These are phyloP conservation scores for Talaromyces sp. DNA, from an alignment of 2,329 filamentous ascomycete species.

Conservation along the genomic window DNA sequence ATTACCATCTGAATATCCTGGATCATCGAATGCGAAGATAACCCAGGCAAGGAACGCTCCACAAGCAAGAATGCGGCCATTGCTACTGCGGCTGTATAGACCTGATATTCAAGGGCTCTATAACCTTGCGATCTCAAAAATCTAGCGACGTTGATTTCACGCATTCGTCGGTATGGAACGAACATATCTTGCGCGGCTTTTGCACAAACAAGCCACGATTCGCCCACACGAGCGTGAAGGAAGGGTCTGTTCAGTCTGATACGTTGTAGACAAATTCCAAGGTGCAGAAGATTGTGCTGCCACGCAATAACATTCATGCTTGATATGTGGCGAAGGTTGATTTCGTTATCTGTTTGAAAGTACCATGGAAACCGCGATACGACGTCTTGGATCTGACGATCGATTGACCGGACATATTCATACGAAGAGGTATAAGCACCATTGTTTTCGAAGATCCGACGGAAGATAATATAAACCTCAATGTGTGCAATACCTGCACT, in stretches of 20 bases:
- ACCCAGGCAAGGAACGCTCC: slow-evolving; percentile 24
- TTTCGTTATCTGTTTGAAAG: slow-evolving; percentile 21
- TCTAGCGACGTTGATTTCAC: slow-evolving; percentile 20
- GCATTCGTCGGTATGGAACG: slow-evolving; percentile 24
- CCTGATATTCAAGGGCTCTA: slow-evolving; percentile 26
- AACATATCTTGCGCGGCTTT: slow-evolving; percentile 26
- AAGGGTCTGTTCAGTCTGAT: slow-evolving; percentile 28
- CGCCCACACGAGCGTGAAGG: slow-evolving; percentile 22
- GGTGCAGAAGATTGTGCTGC: slow-evolving; percentile 27
- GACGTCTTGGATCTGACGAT: slow-evolving; percentile 23
- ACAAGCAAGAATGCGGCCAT: slow-evolving; percentile 27
- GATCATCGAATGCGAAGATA: slow-evolving; percentile 21
- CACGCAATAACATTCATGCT: slow-evolving; percentile 23
- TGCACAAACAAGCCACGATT: slow-evolving; percentile 23
- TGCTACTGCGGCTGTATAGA: slow-evolving; percentile 27
- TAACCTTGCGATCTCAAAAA: slow-evolving; percentile 25
- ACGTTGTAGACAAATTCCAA: slow-evolving; percentile 26
- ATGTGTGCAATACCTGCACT: slow-evolving; percentile 24
- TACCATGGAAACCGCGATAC: slow-evolving; percentile 26
- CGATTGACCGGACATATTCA: slow-evolving; percentile 23
- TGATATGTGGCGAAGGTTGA: slow-evolving; percentile 17
- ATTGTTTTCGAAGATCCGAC: slow-evolving; percentile 22
- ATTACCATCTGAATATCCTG: slow-evolving; percentile 27
- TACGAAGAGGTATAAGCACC: slow-evolving; percentile 22
- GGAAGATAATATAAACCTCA: slow-evolving; percentile 22